Evolutionary conservation across 352 stramenopile genomes (phyloP), one percentile per base, ranked within the genome.

Genomic region (Phytopythium helicoides): DNA sequence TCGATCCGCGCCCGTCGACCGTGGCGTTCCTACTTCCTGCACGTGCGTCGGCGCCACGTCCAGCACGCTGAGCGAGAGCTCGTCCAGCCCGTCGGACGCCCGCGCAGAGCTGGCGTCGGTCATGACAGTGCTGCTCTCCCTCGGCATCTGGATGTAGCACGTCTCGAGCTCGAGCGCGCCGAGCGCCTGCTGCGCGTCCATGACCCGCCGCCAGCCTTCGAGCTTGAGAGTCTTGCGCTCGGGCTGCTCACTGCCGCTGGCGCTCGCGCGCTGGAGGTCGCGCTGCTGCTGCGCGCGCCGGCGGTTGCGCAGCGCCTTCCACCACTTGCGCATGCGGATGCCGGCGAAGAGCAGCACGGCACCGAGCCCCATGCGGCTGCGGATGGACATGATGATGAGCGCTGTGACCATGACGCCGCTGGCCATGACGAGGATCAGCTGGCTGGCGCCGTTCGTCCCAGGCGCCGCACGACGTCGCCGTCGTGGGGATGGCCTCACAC

Each of bases 211-310:
- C 66, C 66, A 76, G 35, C 57, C 63, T 23, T 72, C 59, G 15
- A 76, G 56, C 50, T 66, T 72, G 19, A 76, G 60, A 3, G 62
- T 49, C 44, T 64, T 42, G 37, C 54, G 49, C 28, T 53, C 53
- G 0, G 21, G 19, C 14, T 11, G 6, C 7, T 48, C 26, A 6
- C 26, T 6, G n/a, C n/a, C n/a, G 23, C 31, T 19, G 38, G 10
- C 36, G 14, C 16, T 16, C 19, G 26, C 26, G 35, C 22, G 35
- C 15, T 25, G 36, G 21, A 26, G 23, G 19, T 44, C 23, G 7
- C 47, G 47, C 22, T 21, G n/a, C 15, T 19, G 26, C 11, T 21
- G 45, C 26, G 3, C 10, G 10, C 19, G 45, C 45, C 45, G 45
- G 8, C 28, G 15, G 28, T 9, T 9, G 28, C 28, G 28, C 28